Evolutionary conservation across 2,329 filamentous ascomycete genomes (phyloP), one percentile per base, ranked within the genome.

Genomic region (Trichophyton simii): DNA sequence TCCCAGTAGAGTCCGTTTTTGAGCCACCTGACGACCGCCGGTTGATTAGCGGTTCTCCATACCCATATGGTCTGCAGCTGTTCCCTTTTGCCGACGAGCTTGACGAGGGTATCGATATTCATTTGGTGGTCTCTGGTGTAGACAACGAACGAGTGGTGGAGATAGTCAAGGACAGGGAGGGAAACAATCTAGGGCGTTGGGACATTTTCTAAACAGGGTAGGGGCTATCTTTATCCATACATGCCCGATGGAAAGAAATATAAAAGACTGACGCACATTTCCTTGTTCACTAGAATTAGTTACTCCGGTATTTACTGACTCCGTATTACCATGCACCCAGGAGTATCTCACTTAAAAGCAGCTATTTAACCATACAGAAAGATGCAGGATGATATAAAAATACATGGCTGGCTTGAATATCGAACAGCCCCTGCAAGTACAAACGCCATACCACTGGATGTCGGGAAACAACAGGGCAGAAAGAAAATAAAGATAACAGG

Each of bases 91-190:
- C 72, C 65, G 69, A 68, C 54, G 71, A 71, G 1, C 41, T 76
- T 15, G 73, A 76, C 59, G 72, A 74, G 59, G 73, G 73, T 0
- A 70, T 74, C 46, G 75, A 77, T 67, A 68, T 66, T 0, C 74
- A 77, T 67, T 59, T 77, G 0, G 63, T 76, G 15, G 58, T 75
- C 25, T 74, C 74, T 18, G 65, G 64, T 48, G 65, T 68, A 18
- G 66, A 67, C 55, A 60, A 57, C 9, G 63, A 64, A 5, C 62
- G 64, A 38, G 66, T 75, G 15, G 66, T 74, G 1, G 74, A 76
- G 64, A 69, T 76, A 4, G 68, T 75, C 42, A 77, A 77, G 64
- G 73, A 76, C 62, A 68, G 75, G 4, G 65, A 67, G 3, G 74
- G 73, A 0, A 63, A 66, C 58, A 67, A 68, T 28, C 36, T 72